Conservation (phyloP, 352 stramenopile genomes). For the Phytophthora ohioensis region DNA sequence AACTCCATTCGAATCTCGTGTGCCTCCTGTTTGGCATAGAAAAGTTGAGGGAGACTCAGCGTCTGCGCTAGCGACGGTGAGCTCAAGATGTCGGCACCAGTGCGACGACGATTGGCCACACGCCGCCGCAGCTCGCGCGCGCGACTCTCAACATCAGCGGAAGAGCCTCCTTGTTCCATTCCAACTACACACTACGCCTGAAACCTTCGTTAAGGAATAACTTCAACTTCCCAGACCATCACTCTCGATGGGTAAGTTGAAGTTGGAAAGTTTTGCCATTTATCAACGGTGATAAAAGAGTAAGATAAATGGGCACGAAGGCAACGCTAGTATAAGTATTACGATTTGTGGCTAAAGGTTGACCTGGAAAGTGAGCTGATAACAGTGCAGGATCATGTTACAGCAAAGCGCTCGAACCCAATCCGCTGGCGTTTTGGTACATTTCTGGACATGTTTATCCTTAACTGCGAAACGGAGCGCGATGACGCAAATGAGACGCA, state of each 20-base stretch:
- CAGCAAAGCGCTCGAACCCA: too few species aligned
- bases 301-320: too few species aligned
- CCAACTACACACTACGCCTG: slow-evolving; percentile 9
- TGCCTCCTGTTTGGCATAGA: slow-evolving; percentile 49
- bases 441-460: slow-evolving; percentile 21
- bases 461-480: slow-evolving; percentile 29
- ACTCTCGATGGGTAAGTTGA: slow-evolving; percentile 32
- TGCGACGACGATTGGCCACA: slow-evolving; percentile 50
- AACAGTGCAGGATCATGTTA: too few species aligned
- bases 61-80: background rate
- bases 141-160: slow-evolving; percentile 34
- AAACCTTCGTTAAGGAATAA: slow-evolving; percentile 51
- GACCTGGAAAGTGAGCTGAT: too few species aligned
- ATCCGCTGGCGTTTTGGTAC: background rate
- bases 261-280: slow-evolving; percentile 1
- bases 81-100: slow-evolving; percentile 8
- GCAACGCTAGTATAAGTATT: too few species aligned
- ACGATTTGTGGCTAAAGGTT: too few species aligned
- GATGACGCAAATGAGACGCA: background rate
- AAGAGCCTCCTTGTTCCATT: slow-evolving; percentile 23
- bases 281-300: too few species aligned
- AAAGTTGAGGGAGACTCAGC: slow-evolving; percentile 49
- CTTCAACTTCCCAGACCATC: slow-evolving; percentile 44
- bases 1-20: slow-evolving; percentile 64
- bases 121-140: slow-evolving; percentile 59